These are phyloP conservation scores for Debaryomyces nepalensis DNA, from an alignment of 1,139 yeast genomes.

Conservation along the genomic window DNA sequence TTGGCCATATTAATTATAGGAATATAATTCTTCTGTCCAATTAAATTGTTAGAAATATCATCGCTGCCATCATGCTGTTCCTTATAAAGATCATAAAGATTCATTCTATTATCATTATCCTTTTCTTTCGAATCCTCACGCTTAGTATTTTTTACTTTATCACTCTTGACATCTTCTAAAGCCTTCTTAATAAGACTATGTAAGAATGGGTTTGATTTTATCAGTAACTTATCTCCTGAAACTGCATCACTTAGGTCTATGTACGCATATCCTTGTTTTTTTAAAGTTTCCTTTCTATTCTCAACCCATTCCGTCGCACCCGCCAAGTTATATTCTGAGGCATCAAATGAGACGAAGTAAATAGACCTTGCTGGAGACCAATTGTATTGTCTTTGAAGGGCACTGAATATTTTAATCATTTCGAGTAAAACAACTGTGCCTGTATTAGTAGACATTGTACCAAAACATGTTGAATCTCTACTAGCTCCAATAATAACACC, in stretches of 20 bases:
- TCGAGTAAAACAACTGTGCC: conserved; percentile 79
- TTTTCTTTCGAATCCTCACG: conserved; percentile 1
- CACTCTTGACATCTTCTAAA: conserved; percentile 37
- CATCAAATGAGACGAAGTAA: conserved; percentile 87
- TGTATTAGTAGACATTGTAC: conserved; percentile 73
- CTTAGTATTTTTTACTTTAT: conserved; percentile 14
- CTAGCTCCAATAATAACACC: conserved; percentile 84
- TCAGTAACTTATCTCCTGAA: conserved; percentile 61
- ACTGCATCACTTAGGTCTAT: conserved; percentile 78
- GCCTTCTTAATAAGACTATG: conserved; percentile 48
- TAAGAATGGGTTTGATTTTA: conserved; percentile 72
- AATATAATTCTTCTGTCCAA: conserved; percentile 65
- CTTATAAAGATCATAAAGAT: conserved; percentile 35
- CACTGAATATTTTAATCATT: conserved; percentile 70
- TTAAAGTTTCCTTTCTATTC: conserved; percentile 53
- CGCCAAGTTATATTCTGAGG: conserved; percentile 77
- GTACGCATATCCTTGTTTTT: conserved; percentile 69
- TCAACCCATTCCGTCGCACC: conserved; percentile 87
- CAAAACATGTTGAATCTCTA: conserved; percentile 78
- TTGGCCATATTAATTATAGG: conserved; percentile 71
- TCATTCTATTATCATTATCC: conserved; percentile 15
- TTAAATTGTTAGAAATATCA: conserved; percentile 42
- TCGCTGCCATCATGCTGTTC: conserved; percentile 32
- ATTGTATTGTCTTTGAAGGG: conserved; percentile 62
- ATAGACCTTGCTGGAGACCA: conserved; percentile 89